Base-by-base conservation (phyloP, 2,329 filamentous ascomycete species). In the Talaromyces funiculosus region DNA sequence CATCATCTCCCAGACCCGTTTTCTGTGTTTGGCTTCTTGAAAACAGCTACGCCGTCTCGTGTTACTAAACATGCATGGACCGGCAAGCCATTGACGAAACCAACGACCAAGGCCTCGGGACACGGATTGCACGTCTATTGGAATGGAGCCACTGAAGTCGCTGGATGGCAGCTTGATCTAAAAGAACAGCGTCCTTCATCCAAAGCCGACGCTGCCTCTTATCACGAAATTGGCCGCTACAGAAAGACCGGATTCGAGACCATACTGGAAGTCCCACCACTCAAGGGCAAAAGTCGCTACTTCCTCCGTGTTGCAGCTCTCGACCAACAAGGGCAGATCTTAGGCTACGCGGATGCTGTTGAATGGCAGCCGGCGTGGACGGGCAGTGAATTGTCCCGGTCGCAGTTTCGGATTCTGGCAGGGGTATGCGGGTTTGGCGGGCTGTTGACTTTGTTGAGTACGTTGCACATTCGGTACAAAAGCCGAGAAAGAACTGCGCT, bases 21-120 rank as follows among this genome's bases (percentile, higher is more conserved):
- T 2, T 35, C 29, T 16, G 2, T 61, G 76, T 73, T 5, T 81
- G 81, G 65, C 73, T 84, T 66, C 76, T 65, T 51, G 68, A 42
- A 7, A 6, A 3, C n/a, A 12, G n/a, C 82, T 2, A 77, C 81
- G 66, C 83, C 80, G 57, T 86, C 86, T 65, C 78, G 83, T 33
- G 79, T 78, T 2, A 81, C 81, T 69, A 82, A 82, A 66, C 43
- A 76, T 64, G 73, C 78, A 59, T 87, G 83, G 82, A 75, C 76
- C 3, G 82, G 80, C 0, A 68, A 72, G 10, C 82, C 82, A 0
- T 72, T 69, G n/a, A 79, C 75, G 18, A 53, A 47, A 3, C 67
- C 68, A 3, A 61, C 61, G 1, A 64, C 63, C 9, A 64, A 58
- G 3, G 61, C 75, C 70, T 53, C 71, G 60, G 63, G 65, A 8